A percentile compares a stretch with the other conserved stretches of the same genome.
Evolutionary conservation across 2,329 filamentous ascomycete species (phyloP).

Genomic region (Talaromyces sp.): DNA sequence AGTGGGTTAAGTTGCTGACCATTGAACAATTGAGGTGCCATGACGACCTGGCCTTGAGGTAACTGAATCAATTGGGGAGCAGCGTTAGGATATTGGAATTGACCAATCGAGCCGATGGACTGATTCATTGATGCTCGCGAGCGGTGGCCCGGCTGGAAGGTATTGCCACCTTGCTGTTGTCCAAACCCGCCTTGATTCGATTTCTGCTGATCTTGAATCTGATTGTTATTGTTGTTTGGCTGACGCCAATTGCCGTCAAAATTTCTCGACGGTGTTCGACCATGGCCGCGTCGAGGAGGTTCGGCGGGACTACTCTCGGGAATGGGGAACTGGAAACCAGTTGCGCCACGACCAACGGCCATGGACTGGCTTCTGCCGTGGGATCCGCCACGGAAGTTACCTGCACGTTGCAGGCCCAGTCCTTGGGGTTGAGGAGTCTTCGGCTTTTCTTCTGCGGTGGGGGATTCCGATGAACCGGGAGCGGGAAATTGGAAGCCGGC

Average conservation of each 20-base stretch:
- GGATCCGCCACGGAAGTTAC: conserved; percentile 80
- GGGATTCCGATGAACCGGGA: conserved; percentile 56
- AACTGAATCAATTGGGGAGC: conserved; percentile 87
- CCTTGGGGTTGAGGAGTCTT: conserved; percentile 55
- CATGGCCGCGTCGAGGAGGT: conserved; percentile 75
- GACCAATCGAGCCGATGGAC: conserved; percentile 76
- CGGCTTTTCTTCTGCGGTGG: conserved; percentile 17
- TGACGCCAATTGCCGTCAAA: conserved; percentile 98
- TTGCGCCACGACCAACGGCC: conserved; percentile 56
- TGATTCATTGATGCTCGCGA: conserved; percentile 78
- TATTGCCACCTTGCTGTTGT: conserved; percentile 66
- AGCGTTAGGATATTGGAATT: conserved; percentile 75
- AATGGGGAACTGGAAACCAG: conserved; percentile 66
- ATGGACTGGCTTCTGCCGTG: conserved; percentile 49
- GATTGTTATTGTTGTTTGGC: conserved; percentile 54
- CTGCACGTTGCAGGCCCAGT: conserved; percentile 60
- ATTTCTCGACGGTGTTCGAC: conserved; percentile 79
- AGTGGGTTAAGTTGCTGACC: conserved; percentile 84
- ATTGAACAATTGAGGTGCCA: conserved; percentile 78
- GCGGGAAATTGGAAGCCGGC: conserved; percentile 92
- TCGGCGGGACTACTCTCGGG: conserved; percentile 57
- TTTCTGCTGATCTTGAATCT: conserved; percentile 50
- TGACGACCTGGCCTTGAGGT: conserved; percentile 74
- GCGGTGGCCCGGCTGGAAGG: conserved; percentile 91
- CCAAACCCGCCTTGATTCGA: conserved; percentile 58